Conservation (phyloP, 2,329 filamentous ascomycete species). For the Ambrosiella beaveri region DNA sequence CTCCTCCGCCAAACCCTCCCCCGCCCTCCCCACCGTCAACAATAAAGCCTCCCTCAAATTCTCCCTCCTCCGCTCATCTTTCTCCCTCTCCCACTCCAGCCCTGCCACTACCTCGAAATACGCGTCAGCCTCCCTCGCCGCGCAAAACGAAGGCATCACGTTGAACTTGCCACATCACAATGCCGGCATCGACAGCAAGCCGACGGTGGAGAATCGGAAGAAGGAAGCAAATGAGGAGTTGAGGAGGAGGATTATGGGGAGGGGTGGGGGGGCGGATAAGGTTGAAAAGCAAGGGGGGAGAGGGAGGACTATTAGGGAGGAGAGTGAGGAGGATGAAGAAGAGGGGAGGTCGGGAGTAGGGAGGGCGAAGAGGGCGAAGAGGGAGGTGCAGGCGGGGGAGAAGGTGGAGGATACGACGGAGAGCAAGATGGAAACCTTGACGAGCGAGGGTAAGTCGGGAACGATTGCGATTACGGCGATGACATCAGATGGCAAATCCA, state of each 20-base stretch:
- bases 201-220: not conserved
- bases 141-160: conserved; percentile 7
- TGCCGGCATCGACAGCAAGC: conserved; percentile 8
- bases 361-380: conserved; percentile 6
- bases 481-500: not conserved
- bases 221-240: conserved; percentile 10
- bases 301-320: not conserved
- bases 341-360: conserved; percentile 10
- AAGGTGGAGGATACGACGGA: not conserved
- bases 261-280: not conserved
- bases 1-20: conserved; percentile 69
- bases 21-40: conserved; percentile 45
- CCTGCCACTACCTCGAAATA: conserved; percentile 9
- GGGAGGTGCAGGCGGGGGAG: not conserved
- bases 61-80: conserved; percentile 6
- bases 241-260: conserved; percentile 11
- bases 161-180: conserved; percentile 8
- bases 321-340: conserved; percentile 11
- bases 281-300: not conserved
- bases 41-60: conserved; percentile 5
- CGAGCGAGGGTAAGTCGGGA: not conserved
- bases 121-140: not conserved
- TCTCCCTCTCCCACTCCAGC: not conserved
- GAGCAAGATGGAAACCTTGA: not conserved
- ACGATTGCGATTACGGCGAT: too few species aligned